Conservation (phyloP, 768 basidiomycete genomes). For the Mrakia hoshinonis region DNA sequence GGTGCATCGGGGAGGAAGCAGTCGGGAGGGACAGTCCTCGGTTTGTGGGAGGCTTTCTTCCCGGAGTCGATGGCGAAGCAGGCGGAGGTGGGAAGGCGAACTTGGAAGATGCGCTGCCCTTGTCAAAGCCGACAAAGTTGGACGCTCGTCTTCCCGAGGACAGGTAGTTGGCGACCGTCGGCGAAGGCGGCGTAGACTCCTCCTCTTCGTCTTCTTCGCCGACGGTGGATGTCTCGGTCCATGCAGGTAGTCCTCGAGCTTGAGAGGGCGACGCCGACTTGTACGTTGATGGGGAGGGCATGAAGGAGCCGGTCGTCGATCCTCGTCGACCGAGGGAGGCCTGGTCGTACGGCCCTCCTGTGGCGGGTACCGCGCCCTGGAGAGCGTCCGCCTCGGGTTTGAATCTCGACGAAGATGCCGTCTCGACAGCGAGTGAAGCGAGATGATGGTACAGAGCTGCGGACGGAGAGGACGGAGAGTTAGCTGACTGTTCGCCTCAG, state of each 20-base stretch:
- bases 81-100: not conserved
- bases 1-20: not conserved
- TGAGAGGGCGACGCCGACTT: not conserved
- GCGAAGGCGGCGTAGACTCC: not conserved
- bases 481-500: no score
- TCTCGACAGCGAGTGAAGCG: not conserved
- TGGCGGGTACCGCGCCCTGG: not conserved
- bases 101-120: not conserved
- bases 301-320: not conserved
- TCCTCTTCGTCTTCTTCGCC: not conserved
- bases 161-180: not conserved
- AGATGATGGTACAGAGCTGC: conserved; percentile 5
- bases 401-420: not conserved
- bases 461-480: not conserved
- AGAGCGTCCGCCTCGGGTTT: not conserved
- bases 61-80: not conserved
- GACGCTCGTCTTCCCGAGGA: not conserved
- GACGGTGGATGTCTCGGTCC: not conserved
- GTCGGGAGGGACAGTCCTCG: not conserved
- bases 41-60: no score
- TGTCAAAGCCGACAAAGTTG: conserved; percentile 15
- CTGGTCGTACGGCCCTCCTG: not conserved
- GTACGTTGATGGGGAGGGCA: not conserved
- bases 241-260: not conserved
- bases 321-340: not conserved